Percentiles rank a stretch among this genome's conserved stretches.
Evolutionary conservation across 2,329 filamentous ascomycete genomes (phyloP).

Genomic region (Whalleya microplaca): DNA sequence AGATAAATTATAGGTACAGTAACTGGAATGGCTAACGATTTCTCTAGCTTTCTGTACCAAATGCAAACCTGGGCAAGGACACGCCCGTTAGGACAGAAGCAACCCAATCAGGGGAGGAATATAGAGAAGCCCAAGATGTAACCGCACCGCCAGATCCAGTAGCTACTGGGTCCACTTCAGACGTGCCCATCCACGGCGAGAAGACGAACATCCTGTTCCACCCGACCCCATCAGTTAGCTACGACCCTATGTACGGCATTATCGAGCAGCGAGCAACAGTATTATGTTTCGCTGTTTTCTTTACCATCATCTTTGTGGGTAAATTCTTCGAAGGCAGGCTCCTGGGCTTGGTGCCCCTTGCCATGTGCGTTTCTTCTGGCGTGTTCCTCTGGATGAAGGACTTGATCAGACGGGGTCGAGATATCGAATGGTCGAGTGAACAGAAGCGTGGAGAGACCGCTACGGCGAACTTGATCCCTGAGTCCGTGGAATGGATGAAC

Average conservation of each 20-base stretch:
- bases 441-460: conserved; percentile 83
- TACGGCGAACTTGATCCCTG: conserved; percentile 85
- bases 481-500: conserved; percentile 97
- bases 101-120: conserved; percentile 75
- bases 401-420: conserved; percentile 77
- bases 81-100: conserved; percentile 74
- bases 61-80: conserved; percentile 80
- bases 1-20: neutral
- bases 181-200: conserved; percentile 93
- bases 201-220: conserved; percentile 97
- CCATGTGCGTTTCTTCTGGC: conserved; percentile 71
- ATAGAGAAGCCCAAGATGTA: conserved; percentile 83
- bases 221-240: conserved; percentile 87
- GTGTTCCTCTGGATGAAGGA: conserved; percentile 92
- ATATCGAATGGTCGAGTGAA: conserved; percentile 87
- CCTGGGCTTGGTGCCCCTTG: conserved; percentile 76
- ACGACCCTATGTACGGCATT: conserved; percentile 81
- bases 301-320: conserved; percentile 76
- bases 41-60: conserved; percentile 76
- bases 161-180: conserved; percentile 79
- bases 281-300: conserved; percentile 71
- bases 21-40: neutral
- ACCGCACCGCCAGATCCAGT: conserved; percentile 90
- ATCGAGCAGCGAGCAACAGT: conserved; percentile 76
- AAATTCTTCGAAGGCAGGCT: conserved; percentile 79